Evolutionary conservation across 2,329 filamentous ascomycete species (phyloP), one percentile per base, ranked within the genome.

Genomic region (Didymella exigua): DNA sequence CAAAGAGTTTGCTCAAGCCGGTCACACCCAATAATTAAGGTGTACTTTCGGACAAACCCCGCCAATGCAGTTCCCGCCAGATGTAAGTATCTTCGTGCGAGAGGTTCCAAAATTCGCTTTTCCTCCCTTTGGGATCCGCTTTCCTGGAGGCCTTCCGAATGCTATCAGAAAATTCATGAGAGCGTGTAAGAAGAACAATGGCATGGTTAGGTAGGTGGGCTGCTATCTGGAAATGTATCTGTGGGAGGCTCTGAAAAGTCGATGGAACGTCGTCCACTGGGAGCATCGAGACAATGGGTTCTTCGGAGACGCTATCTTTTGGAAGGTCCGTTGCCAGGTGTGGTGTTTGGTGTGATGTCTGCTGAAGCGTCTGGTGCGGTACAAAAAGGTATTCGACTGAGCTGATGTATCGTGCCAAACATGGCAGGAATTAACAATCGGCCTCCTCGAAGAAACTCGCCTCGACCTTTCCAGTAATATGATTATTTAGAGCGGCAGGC

Each of bases 211-310:
- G 21, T 24, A 45, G 27, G 34, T 31, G 18, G 9, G 41, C 21
- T 27, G 49, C 49, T 26, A 45, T 45, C 2, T 24, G 41, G 6
- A 51, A 45, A 18, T 51, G 41, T 19, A 51, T 33, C 19, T 51
- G 34, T 31, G 5, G 26, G 41, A 45, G 41, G 5, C 19, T 10
- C 18, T 45, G 26, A 19, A 51, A 51, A 9, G 24, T 37, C 7
- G 4, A 31, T 5, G 31, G 24, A 10, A 3, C 37, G 16, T 6
- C 16, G 8, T 10, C 9, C 6, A 14, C 10, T 13, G 23, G 2
- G 8, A 18, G 11, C 11, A 8, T 26, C 10, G 10, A 13, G 9
- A 18, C 13, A 13, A 10, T n/a, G 33, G 18, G 4, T 13, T 13
- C 14, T 5, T 6, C 16, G 13, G 11, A 10, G 2, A 21, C 14